Percentiles rank a stretch among this genome's conserved stretches.
phyloP scores from a whole-genome alignment of 2,329 filamentous ascomycete species.

The Metarhizium brunneum region DNA sequence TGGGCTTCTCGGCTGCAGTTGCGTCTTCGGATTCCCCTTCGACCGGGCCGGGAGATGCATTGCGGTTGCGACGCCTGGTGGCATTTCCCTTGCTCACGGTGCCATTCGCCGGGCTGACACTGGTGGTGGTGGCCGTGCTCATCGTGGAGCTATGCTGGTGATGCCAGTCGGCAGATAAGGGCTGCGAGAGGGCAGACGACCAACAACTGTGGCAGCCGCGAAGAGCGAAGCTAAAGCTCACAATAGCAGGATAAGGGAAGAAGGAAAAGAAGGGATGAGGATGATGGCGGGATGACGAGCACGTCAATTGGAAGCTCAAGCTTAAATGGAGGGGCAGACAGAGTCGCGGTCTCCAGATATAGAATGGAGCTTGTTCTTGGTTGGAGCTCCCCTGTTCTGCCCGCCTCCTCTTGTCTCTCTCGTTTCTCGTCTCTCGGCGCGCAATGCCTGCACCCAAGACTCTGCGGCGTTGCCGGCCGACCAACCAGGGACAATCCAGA shows the following conservation, averaged over 20 bases:
- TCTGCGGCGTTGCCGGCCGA: not conserved
- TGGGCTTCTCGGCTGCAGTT: slow-evolving; percentile 13
- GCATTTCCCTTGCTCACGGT: slow-evolving; percentile 9
- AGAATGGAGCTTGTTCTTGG: too few relatives aligned
- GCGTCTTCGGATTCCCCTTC: slow-evolving; percentile 15
- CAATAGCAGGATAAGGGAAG: not conserved
- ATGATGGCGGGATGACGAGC: slow-evolving; percentile 1
- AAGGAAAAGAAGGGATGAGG: not conserved
- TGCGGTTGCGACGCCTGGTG: slow-evolving; percentile 5
- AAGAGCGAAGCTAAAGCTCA: not conserved
- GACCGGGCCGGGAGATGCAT: slow-evolving; percentile 14
- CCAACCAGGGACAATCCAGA: not conserved
- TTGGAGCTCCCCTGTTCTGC: too few relatives aligned
- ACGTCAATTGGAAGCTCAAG: not conserved
- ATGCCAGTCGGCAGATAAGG: not conserved
- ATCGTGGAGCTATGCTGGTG: slow-evolving; percentile 15
- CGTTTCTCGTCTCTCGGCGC: too few relatives aligned
- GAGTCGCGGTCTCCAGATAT: not conserved
- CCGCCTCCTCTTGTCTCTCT: too few relatives aligned
- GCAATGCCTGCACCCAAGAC: too few relatives aligned
- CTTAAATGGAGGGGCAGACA: not conserved
- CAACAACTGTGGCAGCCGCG: not conserved
- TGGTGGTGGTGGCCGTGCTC: slow-evolving; percentile 32
- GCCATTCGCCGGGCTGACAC: slow-evolving; percentile 21
- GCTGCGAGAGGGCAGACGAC: not conserved